Evolutionary conservation across 148 eudicot genomes (phyloP), one percentile per base, ranked within the genome.

Genomic region (Persicaria maculosa): DNA sequence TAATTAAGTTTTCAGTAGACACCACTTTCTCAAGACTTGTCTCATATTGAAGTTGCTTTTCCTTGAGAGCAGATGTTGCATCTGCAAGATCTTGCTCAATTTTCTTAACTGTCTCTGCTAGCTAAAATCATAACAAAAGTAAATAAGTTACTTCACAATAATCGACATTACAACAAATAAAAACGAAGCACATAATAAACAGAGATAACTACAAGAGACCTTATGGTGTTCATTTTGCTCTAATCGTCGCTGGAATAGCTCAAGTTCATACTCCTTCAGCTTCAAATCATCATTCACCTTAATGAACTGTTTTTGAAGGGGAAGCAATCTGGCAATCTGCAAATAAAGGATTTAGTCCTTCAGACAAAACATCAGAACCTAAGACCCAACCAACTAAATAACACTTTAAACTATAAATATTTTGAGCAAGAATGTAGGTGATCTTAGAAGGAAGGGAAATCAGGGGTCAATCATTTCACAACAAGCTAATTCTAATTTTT

Each of bases 191-290:
- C 17, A 7, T n/a, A 57, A 64, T 48, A 43, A 8, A 75, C 64
- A 74, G 9, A n/a, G 47, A 14, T 16, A 43, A 45, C 36, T 40
- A 69, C 12, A 76, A 54, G 22, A 40, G 65, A 92, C 99, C 97
- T 92, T 92, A 80, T 92, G 99, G 81, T 95, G 97, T 84, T 92
- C 99, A 84, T 90, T 92, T 81, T 92, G 99, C 78, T 90, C 89
- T 76, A 91, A 96, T 76, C 97, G 87, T 48, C 85, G 88, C 77
- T 89, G 86, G 80, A 84, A 89, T 58, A 95, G 78, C 74, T 90
- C 90, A 36, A 95, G 96, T 47, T 95, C 99, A 79, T 95, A 86
- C 45, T 88, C 91, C 84, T 92, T 89, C 74, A 95, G 82, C 75
- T 87, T 96, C 81, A 95, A 80, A 82, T 92, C 88, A 74, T 85